phyloP scores from a whole-genome alignment of 2,329 filamentous ascomycete genomes.

The Talaromyces islandicus region DNA sequence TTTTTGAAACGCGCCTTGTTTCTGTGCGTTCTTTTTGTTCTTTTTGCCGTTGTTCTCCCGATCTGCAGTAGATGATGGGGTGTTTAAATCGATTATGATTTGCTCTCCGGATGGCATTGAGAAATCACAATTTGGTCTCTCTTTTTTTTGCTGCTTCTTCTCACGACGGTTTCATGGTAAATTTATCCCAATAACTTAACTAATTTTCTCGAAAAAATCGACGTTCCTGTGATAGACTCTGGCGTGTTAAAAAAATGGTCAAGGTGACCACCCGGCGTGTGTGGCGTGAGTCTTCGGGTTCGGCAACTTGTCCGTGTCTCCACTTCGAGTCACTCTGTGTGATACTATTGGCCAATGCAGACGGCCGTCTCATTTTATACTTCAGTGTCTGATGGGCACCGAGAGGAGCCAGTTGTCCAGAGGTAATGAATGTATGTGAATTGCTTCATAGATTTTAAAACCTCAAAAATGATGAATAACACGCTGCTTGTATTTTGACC shows the following conservation, averaged over 20 bases:
- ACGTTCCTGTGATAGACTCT: background rate
- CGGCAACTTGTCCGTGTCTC: background rate
- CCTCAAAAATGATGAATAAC: background rate
- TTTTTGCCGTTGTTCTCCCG: background rate
- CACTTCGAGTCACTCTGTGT: background rate
- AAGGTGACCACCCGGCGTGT: background rate
- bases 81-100: background rate
- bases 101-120: background rate
- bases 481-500: background rate
- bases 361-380: background rate
- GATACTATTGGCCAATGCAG: background rate
- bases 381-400: background rate
- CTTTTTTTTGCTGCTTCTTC: no score
- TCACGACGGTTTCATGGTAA: background rate
- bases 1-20: background rate
- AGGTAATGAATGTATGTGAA: background rate
- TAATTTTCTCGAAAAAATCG: background rate
- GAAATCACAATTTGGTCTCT: background rate
- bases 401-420: background rate
- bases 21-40: background rate
- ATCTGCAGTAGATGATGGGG: background rate
- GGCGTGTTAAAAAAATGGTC: background rate
- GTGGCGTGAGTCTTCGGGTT: background rate
- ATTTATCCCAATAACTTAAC: background rate
- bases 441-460: background rate